Base-by-base conservation (phyloP, 306 rosid genomes). In the Quillaja saponaria region DNA sequence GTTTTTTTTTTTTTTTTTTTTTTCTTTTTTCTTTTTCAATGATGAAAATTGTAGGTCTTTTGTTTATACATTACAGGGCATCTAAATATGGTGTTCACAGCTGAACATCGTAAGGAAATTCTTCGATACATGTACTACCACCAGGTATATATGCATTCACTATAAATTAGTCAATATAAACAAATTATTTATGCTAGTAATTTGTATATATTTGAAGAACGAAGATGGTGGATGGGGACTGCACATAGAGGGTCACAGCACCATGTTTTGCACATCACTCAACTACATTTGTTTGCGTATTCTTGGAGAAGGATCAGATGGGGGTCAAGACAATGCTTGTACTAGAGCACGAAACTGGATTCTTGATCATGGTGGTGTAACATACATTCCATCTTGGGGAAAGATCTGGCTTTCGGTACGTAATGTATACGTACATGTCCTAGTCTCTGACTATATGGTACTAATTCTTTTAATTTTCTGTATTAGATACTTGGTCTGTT, bases 211-310 rank as follows among this genome's bases (percentile, higher is more conserved):
- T 7, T 7, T 49, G 15, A 58, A 86, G 95, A 89, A 84, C 59
- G 20, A 58, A 64, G 96, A 89, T 78, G 95, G 96, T 40, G 96
- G 89, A 16, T 89, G 96, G 96, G 96, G 96, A 67, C 65, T 89
- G 49, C 96, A 89, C 41, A 84, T 89, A 71, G 96, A 84, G 69
- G 96, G 96, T 13, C 28, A 33, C 1, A 89, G 95, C 82, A 82
- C 81, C 33, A 89, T 86, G 96, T 77, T 89, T n/a, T 55, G 87
- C 38, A 86, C 89, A 41, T 75, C 67, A 51, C 76, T 89, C 2
- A 71, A 72, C 14, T 89, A 89, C 56, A 85, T 86, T 4, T 34
- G 72, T 1, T 49, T 84, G 48, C 66, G 96, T 63, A 72, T 89
- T 73, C 77, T 89, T n/a, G 96, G 95, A 60, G 87, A 82, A 77